A percentile compares a stretch with the other conserved stretches of the same genome.
These are phyloP conservation scores for Populus deltoides DNA, from an alignment of 345 rosid genomes.

Conservation along the genomic window DNA sequence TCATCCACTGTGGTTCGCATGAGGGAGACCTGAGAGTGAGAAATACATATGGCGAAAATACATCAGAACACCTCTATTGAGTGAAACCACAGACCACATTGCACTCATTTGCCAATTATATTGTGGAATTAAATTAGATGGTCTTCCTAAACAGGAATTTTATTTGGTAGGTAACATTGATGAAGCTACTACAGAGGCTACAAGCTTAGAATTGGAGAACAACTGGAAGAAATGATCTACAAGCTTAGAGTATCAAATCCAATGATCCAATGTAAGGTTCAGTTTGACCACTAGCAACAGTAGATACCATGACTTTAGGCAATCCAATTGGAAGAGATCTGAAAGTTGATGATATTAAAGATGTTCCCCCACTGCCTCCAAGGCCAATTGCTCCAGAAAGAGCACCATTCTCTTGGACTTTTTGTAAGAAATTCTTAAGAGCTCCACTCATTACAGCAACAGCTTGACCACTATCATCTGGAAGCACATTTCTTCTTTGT, in stretches of 20 bases:
- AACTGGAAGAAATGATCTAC: neutral
- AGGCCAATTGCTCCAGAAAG: conserved; percentile 72
- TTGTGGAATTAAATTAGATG: neutral
- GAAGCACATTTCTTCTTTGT: conserved; percentile 28
- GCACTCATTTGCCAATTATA: neutral
- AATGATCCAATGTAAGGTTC: conserved; percentile 78
- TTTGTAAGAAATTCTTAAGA: conserved; percentile 52
- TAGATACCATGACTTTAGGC: conserved; percentile 82
- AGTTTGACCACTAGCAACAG: conserved; percentile 88
- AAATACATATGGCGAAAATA: conserved; percentile 4
- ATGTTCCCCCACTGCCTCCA: conserved; percentile 92
- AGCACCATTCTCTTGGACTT: conserved; percentile 25
- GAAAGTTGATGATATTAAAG: conserved; percentile 69
- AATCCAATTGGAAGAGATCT: conserved; percentile 67
- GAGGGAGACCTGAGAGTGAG: conserved; percentile 62
- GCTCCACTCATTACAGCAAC: conserved; percentile 64
- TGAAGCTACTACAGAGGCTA: neutral
- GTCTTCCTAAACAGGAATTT: neutral
- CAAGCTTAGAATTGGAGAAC: neutral
- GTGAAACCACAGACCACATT: neutral
- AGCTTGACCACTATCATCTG: conserved; percentile 70
- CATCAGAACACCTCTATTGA: neutral
- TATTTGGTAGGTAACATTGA: neutral
- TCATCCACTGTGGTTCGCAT: conserved; percentile 79
- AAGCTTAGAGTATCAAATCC: conserved; percentile 54